Base-by-base conservation (phyloP, 2,329 filamentous ascomycete species). In the Pseudonectria foliicola region DNA sequence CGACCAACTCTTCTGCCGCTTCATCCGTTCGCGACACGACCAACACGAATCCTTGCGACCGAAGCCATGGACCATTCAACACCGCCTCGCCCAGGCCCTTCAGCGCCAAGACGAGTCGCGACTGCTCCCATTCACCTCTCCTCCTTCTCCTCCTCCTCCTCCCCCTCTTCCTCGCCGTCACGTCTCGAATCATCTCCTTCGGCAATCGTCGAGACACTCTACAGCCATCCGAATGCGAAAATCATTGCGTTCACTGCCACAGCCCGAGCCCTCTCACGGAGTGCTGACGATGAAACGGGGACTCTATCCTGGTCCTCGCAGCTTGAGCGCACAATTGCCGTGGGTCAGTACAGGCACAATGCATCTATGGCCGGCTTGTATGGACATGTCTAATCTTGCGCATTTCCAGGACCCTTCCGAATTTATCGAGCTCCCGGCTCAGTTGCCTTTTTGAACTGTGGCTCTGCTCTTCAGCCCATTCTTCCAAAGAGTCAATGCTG, bases 401-500 rank as follows among this genome's bases (percentile, higher is more conserved):
- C 6, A 4, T 13, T 12, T 35, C 10, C 13, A 76, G 88, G 87
- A 3, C 74, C 80, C 2, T 73, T 95, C 40, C 76, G 82, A 44
- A 86, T 95, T 44, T 94, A 95, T 57, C 81, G 85, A 50, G 83
- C 92, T 24, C 84, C 85, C 7, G 85, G 86, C 13, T 86, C 86
- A 8, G 85, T 92, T 12, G 85, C 86, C 10, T 95, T 95, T 52
- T 70, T 95, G 8, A 90, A 84, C 59, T 94, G 87, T 44, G 85
- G 85, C 40, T 79, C 77, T 36, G 81, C 89, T 12, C 71, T 95
- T 13, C 85, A 92, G 51, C 84, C 89, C 10, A 92, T 95, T 43
- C 65, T 95, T 34, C 86, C 85, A 15, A 86, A 86, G 57, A 93
- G 87, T 39, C 88, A 95, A 60, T 93, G 85, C 55, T 95, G 89